Evolutionary conservation across 83 land plant genomes (phyloP), one percentile per base, ranked within the genome.

Genomic region (Picea abies): DNA sequence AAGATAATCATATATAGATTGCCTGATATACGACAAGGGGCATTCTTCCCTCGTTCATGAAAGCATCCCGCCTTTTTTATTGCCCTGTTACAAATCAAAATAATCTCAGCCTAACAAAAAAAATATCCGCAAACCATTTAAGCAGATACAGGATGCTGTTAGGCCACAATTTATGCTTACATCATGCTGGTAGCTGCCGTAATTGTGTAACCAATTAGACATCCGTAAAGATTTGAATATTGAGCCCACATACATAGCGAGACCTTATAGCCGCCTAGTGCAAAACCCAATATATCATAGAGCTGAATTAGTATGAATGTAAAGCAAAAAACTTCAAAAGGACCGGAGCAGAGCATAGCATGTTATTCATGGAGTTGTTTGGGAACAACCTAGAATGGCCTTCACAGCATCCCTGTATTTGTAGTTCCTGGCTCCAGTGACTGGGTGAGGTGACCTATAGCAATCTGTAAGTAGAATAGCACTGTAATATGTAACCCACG

Each of bases 21-120:
- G 41, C 84, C 89, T 15, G 90, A 85, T 0, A 70, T 78, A 12
- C 26, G 23, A 44, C 92, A 90, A 0, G 23, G 15, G 17, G 90
- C 72, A 1, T 39, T 44, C 47, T 84, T 85, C 4, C 90, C 88
- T 25, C 85, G 26, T 32, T 32, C n/a, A 67, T 86, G 92, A 82
- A 85, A 88, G 78, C 92, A 90, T 62, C 82, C 82, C 14, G 92
- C 82, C 37, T 84, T 68, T 52, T 83, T 79, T 58, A 90, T 80
- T 60, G 90, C 87, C 80, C 91, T 90, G 76, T n/a, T n/a, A 15
- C 25, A 25, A n/a, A 15, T 1, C 49, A 44, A 72, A 35, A 60
- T 60, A 32, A 32, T 32, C 35, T 32, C 35, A 6, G n/a, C n/a
- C 10, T 4, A 11, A n/a, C n/a, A 72, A 6, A 72, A 67, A 16